Conservation (phyloP, 495 filamentous ascomycete species). For the Podospora australis region DNA sequence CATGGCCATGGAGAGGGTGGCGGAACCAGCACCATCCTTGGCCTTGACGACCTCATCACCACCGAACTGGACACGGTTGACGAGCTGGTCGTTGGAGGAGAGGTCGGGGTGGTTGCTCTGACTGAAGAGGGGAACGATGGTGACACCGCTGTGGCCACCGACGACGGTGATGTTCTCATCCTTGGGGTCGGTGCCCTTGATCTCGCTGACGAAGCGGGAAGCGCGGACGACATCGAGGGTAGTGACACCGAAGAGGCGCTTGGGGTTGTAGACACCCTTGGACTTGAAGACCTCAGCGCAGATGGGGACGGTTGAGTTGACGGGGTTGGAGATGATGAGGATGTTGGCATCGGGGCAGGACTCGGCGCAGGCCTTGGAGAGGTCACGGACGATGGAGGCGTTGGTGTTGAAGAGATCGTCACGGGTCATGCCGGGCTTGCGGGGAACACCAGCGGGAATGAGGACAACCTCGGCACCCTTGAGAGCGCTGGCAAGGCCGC, state of each 20-base stretch:
- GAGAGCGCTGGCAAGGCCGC: conserved; percentile 69
- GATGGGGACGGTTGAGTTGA: conserved; percentile 99
- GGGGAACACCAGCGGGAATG: conserved; percentile 95
- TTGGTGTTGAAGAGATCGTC: conserved; percentile 99
- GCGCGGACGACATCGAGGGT: conserved; percentile 98
- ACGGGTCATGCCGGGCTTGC: conserved; percentile 99
- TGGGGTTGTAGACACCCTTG: conserved; percentile 92
- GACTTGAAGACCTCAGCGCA: conserved; percentile 93
- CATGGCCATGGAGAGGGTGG: conserved; percentile 98
- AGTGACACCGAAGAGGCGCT: conserved; percentile 97
- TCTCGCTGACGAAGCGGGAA: conserved; percentile 89
- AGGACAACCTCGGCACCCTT: conserved; percentile 88
- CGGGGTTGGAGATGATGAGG: conserved; percentile 96
- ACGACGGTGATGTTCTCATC: conserved; percentile 92
- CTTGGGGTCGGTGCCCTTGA: conserved; percentile 82
- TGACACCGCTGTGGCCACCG: conserved; percentile 95
- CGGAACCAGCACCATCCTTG: conserved; percentile 96
- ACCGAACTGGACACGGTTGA: conserved; percentile 97
- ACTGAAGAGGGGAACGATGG: conserved; percentile 94
- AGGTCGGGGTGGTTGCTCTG: conserved; percentile 86
- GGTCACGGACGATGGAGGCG: conserved; percentile 96
- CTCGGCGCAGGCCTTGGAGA: conserved; percentile 91
- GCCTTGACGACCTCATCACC: conserved; percentile 99
- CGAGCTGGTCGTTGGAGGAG: conserved; percentile 64
- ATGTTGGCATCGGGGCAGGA: conserved; percentile 87